Base-by-base conservation (phyloP, 129 eudicot species). In the Kitagawia praeruptora region DNA sequence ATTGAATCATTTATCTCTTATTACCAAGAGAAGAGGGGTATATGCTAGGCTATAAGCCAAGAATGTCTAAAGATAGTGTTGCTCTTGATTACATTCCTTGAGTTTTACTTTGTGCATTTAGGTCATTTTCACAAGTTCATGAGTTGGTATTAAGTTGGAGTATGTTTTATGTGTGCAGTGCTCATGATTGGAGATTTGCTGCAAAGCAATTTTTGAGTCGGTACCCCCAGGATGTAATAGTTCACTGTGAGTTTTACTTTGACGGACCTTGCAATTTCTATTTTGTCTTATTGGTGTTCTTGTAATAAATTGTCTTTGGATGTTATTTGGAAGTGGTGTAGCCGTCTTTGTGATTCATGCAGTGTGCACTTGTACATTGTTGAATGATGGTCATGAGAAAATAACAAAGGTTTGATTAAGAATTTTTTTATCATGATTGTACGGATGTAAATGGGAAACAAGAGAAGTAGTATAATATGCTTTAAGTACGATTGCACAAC, bases 171-270 rank as follows among this genome's bases (percentile, higher is more conserved):
- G 39, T 73, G 51, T 80, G 84, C 88, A 94, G 98, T 85, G 93
- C 97, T 83, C 81, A 91, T 72, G 79, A 94, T 71, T 94, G 98
- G 98, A 91, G 89, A 75, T 94, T 53, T 88, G 89, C 92, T 38
- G 98, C 97, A 47, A 89, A 88, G 82, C 93, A 94, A 78, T 89
- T 94, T 79, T 73, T 91, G 75, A 91, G 91, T 91, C 86, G 81
- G 34, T 86, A 91, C 81, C 98, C 97, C 1, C 77, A 80, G 49
- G 91, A 94, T 79, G 78, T 91, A 74, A 77, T 91, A 31, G 98
- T 94, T 58, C 97, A 94, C 82, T 87, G 98, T 94, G 82, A 93
- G 98, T 74, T 74, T 45, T 45, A 12, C 27, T 73, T 19, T 44
- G 47, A 42, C 14, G 37, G 42, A 3, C 45, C 48, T 40, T 72